Base-by-base conservation (phyloP, 116 monocot genomes). In the Thalassia testudinum region DNA sequence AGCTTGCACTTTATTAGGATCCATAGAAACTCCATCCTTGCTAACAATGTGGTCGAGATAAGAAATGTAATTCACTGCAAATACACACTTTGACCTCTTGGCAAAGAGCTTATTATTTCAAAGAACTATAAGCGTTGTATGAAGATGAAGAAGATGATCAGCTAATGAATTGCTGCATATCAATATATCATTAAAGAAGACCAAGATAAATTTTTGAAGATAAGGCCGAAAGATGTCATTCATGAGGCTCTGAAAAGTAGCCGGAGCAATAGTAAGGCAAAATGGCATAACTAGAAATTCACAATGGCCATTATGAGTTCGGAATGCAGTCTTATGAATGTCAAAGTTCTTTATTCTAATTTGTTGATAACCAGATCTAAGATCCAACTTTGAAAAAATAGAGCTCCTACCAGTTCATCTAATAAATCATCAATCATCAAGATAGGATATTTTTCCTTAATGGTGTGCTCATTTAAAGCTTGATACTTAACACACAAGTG, bases 161-260 rank as follows among this genome's bases (percentile, higher is more conserved):
- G 12, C 50, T 23, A 8, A 19, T 21, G 50, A 5, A 6, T 20
- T 20, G 4, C 50, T 50, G 14, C 22, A 50, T 11, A 50, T 21
- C 23, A 23, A 50, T 3, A 50, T 24, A 23, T 50, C 50, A 50
- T 50, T 21, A 50, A 50, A 50, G 21, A 50, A 50, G 19, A 50
- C 50, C 19, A 50, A 19, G 1, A 50, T 14, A 24, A 50, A 50
- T 14, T 50, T 20, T 2, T 21, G 20, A 2, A 50, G 14, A 2
- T 17, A 50, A 5, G 23, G 24, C 14, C 50, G 12, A 14, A 50
- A 50, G 21, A 50, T 20, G 50, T 50, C 50, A 50, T 50, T 50
- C 50, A 50, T 50, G 2, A 50, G 14, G 21, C 20, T 22, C 19
- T 50, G 50, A 21, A 50, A 50, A 12, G 50, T 50, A 17, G 50